phyloP scores from a whole-genome alignment of 495 filamentous ascomycete species.

The Massariosphaeria phaeospora region DNA sequence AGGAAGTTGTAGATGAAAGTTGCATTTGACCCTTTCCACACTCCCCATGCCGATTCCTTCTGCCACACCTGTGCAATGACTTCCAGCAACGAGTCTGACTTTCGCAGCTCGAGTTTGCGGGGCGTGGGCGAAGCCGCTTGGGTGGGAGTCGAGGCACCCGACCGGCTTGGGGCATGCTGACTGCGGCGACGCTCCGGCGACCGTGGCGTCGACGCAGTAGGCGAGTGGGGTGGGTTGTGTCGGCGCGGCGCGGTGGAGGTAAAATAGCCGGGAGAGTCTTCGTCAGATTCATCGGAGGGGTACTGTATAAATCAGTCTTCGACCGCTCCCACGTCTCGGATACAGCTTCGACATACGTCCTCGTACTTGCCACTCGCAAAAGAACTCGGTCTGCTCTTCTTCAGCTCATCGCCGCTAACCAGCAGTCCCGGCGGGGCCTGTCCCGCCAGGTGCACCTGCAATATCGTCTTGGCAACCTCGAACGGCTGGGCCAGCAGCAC shows the following conservation, averaged over 20 bases:
- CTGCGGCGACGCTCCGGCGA: conserved; percentile 19
- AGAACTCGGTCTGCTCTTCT: conserved; percentile 31
- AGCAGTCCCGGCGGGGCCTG: conserved; percentile 37
- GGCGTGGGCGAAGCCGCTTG: conserved; percentile 42
- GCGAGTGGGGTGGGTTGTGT: conserved; percentile 44
- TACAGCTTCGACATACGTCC: conserved; percentile 51
- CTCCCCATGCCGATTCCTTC: conserved; percentile 83
- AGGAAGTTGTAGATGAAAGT: conserved; percentile 83
- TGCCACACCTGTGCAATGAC: conserved; percentile 79
- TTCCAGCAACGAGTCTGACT: conserved; percentile 67
- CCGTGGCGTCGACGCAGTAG: conserved; percentile 43
- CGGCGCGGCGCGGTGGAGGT: conserved; percentile 59
- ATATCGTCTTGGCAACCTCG: conserved; percentile 87
- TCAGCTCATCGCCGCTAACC: conserved; percentile 29
- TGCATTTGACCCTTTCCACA: conserved; percentile 92
- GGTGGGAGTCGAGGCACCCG: conserved; percentile 34
- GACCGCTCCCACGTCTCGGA: too few species aligned
- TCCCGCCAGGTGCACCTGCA: conserved; percentile 66
- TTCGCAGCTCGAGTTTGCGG: conserved; percentile 64
- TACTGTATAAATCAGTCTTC: conserved; percentile 39
- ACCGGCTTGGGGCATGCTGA: conserved; percentile 27
- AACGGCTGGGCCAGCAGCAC: conserved; percentile 89
- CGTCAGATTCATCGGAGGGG: conserved; percentile 45
- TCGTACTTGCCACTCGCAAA: conserved; percentile 46
- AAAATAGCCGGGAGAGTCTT: conserved; percentile 77